Evolutionary conservation across 1,284 basidiomycete species (phyloP), one percentile per base, ranked within the genome.

Genomic region (Marasmius oreades): DNA sequence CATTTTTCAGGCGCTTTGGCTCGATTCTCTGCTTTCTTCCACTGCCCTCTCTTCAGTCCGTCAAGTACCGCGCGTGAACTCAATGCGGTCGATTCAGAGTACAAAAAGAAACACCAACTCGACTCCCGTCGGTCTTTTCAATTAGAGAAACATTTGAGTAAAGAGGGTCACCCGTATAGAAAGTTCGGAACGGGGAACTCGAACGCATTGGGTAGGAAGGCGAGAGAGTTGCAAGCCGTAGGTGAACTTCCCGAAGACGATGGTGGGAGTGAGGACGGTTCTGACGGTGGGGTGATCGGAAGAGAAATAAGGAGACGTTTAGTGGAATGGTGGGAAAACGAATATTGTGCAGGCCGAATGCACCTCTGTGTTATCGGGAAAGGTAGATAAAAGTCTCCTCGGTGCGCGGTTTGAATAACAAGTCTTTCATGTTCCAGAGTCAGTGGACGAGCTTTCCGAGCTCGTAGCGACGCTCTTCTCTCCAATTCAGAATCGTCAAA

Each of bases 51-150:
- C 52, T 99, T 99, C 68, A 77, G 92, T 11, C 84, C 90, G 0
- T 93, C 92, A 16, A 96, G 96, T 70, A 96, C 96, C 0, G 85
- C 90, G 53, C 85, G 97, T 46, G 97, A 99, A 74, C 85, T 98
- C 63, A 95, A 95, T 63, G 97, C 97, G 1, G 97, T 99, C 33
- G 91, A 99, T 69, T 98, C 95, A 1, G 97, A 99, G 70, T 92
- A 99, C 80, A 95, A 94, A 78, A 98, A 98, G 79, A 99, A 99
- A 69, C 82, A 94, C 52, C 96, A 98, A 73, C 79, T 78, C 16
- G 96, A 99, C 70, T 77, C 89, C 67, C 98, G 95, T 95, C 85
- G 97, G n/a, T 86, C 95, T 55, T 98, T 92, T 74, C 97, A 99
- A 73, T 77, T 98, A 24, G 94, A 94, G 73, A 99, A 99, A 74